Base-by-base conservation (phyloP, 768 basidiomycete species). In the Amanita polypyramis region DNA sequence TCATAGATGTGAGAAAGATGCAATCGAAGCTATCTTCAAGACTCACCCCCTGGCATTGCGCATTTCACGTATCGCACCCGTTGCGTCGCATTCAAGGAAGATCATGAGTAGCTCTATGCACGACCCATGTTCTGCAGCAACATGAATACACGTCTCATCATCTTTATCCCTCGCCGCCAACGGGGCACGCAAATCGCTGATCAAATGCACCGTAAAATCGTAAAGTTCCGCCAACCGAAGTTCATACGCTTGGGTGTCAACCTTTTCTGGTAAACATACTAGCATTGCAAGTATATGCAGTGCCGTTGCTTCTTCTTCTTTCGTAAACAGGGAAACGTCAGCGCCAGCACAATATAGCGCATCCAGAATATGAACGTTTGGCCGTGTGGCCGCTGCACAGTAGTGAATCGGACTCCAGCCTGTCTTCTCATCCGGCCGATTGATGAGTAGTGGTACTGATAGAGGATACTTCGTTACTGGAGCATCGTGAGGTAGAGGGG, bases 401-500 rank as follows among this genome's bases (percentile, higher is more conserved):
- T 87, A 70, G 55, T 89, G 86, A 43, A 88, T 72, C 47, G 79
- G 70, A 53, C 80, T 79, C 82, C 85, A 86, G 42, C 84, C 85
- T 43, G 74, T 70, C 12, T 35, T 37, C 5, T 68, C 56, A 58
- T 88, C 85, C 25, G 77, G 77, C 49, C 71, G 59, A 65, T 89
- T 89, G 56, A 88, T 77, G 51, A 88, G 75, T 55, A 73, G 51
- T 15, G 76, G 73, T 21, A 70, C 66, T 29, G 72, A 70, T 60
- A 66, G 62, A 7, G 74, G 69, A 50, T 72, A 71, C 54, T 69
- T 60, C 5, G 69, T 57, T 25, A 64, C 52, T 34, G 67, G 65
- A 55, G 70, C 66, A 20, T 66, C 64, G n/a, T 66, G 50, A 5
- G 64, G 59, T 35, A 68, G 54, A 33, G 70, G 56, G 46, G 73